Evolutionary conservation across 768 basidiomycete species (phyloP).

Genomic region (Cubamyces sp.): DNA sequence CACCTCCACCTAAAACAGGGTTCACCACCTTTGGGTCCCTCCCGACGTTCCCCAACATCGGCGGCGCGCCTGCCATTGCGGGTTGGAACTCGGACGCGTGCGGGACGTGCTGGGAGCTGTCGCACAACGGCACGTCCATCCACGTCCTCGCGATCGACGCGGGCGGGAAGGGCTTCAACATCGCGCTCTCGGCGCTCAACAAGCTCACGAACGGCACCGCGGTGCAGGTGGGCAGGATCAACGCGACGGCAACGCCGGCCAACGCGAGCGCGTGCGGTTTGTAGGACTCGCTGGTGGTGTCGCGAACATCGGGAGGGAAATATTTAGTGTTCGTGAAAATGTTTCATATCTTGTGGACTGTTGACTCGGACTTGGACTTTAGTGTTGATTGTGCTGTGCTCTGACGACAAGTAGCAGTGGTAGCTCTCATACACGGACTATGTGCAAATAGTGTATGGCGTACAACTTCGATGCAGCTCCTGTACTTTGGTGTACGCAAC

Average conservation of each 20-base stretch:
- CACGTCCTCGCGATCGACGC: slow-evolving; percentile 58
- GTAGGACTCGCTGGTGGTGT: no score
- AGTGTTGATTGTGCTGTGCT: no score
- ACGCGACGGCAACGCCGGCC: slow-evolving; percentile 25
- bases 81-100: slow-evolving; percentile 58
- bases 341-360: no score
- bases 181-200: slow-evolving; percentile 38
- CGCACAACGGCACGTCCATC: slow-evolving; percentile 47
- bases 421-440: no score
- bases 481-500: no score
- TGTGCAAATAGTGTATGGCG: no score
- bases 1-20: slow-evolving; percentile 38
- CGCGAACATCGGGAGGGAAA: no score
- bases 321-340: no score
- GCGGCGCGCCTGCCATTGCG: slow-evolving; percentile 52
- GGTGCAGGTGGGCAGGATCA: slow-evolving; percentile 29
- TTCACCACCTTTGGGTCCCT: slow-evolving; percentile 56
- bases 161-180: slow-evolving; percentile 44
- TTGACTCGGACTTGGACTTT: no score
- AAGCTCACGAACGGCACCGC: slow-evolving; percentile 34
- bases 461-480: no score
- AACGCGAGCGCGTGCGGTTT: not conserved
- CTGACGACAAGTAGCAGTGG: no score
- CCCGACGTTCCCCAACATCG: slow-evolving; percentile 63
- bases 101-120: slow-evolving; percentile 64